Conservation (phyloP, 225 moss, liverwort and hornwort species). For the Neckera pumila region DNA sequence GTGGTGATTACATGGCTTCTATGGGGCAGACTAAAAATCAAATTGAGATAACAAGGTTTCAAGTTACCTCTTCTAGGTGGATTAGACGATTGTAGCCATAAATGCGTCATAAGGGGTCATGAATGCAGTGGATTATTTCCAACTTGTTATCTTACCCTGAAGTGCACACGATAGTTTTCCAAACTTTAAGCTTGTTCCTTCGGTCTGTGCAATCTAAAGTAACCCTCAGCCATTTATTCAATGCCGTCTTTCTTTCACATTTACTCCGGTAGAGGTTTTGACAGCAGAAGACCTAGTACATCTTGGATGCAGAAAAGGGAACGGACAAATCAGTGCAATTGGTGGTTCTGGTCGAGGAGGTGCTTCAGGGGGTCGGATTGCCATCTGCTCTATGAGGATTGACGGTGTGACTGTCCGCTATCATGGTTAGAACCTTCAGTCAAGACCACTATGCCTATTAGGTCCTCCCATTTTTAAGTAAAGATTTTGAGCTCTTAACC, state of each 20-base stretch:
- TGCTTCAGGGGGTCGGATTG: constrained; percentile 85
- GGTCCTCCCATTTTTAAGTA: not conserved
- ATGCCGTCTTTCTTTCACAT: not conserved
- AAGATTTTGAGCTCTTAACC: not conserved
- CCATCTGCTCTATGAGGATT: constrained; percentile 44
- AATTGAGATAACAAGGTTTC: not conserved
- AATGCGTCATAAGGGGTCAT: not conserved
- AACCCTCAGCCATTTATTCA: not conserved
- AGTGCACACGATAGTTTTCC: not conserved
- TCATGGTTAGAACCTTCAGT: constrained; percentile 39
- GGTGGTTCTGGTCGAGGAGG: constrained; percentile 86
- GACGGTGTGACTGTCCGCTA: constrained; percentile 60
- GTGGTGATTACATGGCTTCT: not conserved
- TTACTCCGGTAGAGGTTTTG: not conserved
- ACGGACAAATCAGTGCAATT: constrained; percentile 77
- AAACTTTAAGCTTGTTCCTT: not conserved
- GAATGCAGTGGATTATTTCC: not conserved
- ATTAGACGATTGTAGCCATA: not conserved
- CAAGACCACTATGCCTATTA: not conserved
- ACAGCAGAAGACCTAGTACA: not conserved
- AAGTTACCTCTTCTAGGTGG: not conserved
- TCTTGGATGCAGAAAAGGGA: constrained; percentile 58
- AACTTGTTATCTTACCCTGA: not conserved
- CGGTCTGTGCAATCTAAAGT: not conserved
- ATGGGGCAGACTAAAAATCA: not conserved